These are phyloP conservation scores for Candida schatavii DNA, from an alignment of 805 yeast genomes.

Conservation along the genomic window DNA sequence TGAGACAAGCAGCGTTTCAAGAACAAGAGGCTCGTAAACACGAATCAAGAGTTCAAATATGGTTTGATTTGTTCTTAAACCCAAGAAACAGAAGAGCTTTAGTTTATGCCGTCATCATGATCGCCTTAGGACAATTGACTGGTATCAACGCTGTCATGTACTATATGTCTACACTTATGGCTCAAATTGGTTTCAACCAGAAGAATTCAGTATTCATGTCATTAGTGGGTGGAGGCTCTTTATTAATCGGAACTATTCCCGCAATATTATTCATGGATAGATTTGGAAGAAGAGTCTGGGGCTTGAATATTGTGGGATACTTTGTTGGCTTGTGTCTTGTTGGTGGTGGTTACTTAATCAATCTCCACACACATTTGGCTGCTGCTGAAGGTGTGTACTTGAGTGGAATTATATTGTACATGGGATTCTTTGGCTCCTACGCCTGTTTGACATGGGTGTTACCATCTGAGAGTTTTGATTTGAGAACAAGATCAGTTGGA, in stretches of 20 bases:
- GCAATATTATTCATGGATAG: conserved; percentile 58
- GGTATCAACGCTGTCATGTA: conserved; percentile 69
- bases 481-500: conserved; percentile 59
- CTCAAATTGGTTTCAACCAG: conserved; percentile 49
- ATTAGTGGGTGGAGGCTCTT: conserved; percentile 64
- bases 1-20: conserved; percentile 50
- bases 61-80: conserved; percentile 50
- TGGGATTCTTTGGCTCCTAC: conserved; percentile 65
- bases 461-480: conserved; percentile 62
- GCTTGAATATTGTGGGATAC: conserved; percentile 54
- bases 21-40: conserved; percentile 40
- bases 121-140: conserved; percentile 60
- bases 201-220: conserved; percentile 62
- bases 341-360: conserved; percentile 53
- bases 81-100: conserved; percentile 64
- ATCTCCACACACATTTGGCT: conserved; percentile 31
- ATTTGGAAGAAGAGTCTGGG: conserved; percentile 61
- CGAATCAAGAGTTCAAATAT: conserved; percentile 36
- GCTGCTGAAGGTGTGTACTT: conserved; percentile 60
- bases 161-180: conserved; percentile 59
- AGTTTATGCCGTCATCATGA: conserved; percentile 55
- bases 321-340: conserved; percentile 58
- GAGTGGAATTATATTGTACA: conserved; percentile 60
- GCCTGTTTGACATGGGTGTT: conserved; percentile 68
- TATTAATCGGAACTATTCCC: conserved; percentile 63